These are phyloP conservation scores for Starmerella roubikii DNA, from an alignment of 805 yeast species.

Conservation along the genomic window DNA sequence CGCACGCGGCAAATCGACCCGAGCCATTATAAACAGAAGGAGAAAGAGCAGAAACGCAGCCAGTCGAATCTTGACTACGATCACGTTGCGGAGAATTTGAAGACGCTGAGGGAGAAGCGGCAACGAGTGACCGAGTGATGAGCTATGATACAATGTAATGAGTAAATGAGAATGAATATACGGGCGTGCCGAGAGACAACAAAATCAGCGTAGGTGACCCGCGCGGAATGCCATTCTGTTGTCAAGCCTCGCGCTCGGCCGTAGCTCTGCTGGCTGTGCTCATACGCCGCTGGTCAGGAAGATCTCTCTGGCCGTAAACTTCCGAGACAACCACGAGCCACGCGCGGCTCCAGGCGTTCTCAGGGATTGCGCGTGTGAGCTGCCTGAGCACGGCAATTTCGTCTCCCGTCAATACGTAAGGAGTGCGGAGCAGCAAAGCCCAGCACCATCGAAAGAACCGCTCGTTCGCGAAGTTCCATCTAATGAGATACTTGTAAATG, in stretches of 20 bases:
- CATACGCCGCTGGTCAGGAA: neutral
- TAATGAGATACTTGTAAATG: constrained; percentile 31
- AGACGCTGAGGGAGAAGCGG: constrained; percentile 18
- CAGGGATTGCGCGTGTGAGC: constrained; percentile 22
- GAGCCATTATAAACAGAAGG: constrained; percentile 52
- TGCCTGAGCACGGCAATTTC: constrained; percentile 33
- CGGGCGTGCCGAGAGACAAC: neutral
- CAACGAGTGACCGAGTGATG: neutral
- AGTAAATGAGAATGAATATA: neutral
- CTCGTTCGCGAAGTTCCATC: constrained; percentile 31
- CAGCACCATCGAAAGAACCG: constrained; percentile 30
- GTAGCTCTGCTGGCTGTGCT: no score
- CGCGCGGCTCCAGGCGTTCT: constrained; percentile 5
- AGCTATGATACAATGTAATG: neutral
- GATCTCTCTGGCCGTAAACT: constrained; percentile 19
- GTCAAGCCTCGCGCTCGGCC: no score
- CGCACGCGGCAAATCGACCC: constrained; percentile 64
- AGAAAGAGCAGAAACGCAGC: constrained; percentile 23
- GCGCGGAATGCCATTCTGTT: no score
- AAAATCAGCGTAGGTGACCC: no score
- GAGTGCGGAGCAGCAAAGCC: constrained; percentile 30
- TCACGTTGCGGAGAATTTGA: constrained; percentile 29
- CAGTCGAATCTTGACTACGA: constrained; percentile 26
- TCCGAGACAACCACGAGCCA: constrained; percentile 11
- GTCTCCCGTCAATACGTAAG: constrained; percentile 27